Evolutionary conservation across 139 green algal genomes (phyloP), one percentile per base, ranked within the genome.

Genomic region (Coelastrella sp.): DNA sequence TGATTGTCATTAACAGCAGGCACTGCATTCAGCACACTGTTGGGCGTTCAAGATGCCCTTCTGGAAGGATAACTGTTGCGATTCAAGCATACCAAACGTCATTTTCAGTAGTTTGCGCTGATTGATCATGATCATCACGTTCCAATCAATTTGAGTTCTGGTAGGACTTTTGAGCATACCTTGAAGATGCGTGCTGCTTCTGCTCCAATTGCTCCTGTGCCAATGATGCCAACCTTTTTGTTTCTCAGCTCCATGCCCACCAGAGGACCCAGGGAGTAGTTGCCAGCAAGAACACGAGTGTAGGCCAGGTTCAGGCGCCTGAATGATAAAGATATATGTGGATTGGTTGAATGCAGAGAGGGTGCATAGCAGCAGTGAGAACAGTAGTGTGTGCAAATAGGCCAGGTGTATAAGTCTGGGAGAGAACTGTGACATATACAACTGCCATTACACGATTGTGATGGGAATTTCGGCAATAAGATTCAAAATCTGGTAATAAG

Each of bases 171-270:
- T 70, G 70, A 24, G 8, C 65, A 0, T 65, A 95, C 91, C 92
- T 95, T 94, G 74, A 96, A 86, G 63, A 95, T 94, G 22, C 90
- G 75, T n/a, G 82, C 92, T 1, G 92, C 92, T 87, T 92, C 83
- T 57, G 58, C 20, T 5, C 97, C 97, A 65, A 99, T 99, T 7
- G 94, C 94, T 57, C 97, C 97, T 0, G 97, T 99, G 73, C 97
- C 97, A 0, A 99, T 57, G 4, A 99, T 89, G 12, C 95, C 97
- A 4, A 96, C 95, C 0, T 93, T 97, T 85, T 97, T 96, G 27
- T 91, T 88, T 4, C n/a, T 76, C 68, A 99, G 73, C 88, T 98
- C 91, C 11, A 94, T 89, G 17, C 97, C 97, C 25, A 98, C 95
- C 22, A 99, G 88, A 0, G 95, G 95, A 14, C 88, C 94, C 8